phyloP scores from a whole-genome alignment of 129 eudicot genomes.

The Arctium lappa region DNA sequence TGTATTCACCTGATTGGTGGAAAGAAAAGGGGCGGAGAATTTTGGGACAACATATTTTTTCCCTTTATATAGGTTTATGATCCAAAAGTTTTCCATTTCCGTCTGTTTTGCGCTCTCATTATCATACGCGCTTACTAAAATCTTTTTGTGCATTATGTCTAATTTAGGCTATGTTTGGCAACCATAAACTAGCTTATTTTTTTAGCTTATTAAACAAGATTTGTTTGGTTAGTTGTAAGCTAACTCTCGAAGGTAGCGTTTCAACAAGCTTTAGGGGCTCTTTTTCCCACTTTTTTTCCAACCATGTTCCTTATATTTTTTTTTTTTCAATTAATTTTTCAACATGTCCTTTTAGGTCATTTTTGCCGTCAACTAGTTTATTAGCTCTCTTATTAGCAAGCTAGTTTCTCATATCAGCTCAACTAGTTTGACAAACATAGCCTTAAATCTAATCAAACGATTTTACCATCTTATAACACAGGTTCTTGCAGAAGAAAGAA shows the following conservation, averaged over 20 bases:
- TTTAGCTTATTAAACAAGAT: not conserved
- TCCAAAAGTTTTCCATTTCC: not conserved
- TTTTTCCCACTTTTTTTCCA: not conserved
- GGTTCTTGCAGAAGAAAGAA: slow-evolving; percentile 62
- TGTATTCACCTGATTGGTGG: not conserved
- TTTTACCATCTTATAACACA: slow-evolving; percentile 18
- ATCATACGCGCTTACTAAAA: not conserved
- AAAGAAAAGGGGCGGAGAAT: not conserved
- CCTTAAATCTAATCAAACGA: not conserved
- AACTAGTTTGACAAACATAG: not conserved
- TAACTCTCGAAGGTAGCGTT: not conserved
- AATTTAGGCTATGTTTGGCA: not conserved
- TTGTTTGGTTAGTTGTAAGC: not conserved
- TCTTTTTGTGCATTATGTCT: not conserved
- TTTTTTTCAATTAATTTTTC: not conserved
- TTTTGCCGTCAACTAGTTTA: not conserved
- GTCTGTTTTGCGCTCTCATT: not conserved
- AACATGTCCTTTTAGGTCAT: not conserved
- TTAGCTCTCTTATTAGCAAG: not conserved
- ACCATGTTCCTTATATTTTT: not conserved
- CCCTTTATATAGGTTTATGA: not conserved
- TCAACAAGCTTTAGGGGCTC: not conserved
- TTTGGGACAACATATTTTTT: not conserved
- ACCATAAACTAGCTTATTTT: not conserved
- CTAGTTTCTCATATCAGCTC: not conserved